Conservation (phyloP, 345 rosid species). For the Mercurialis annua region DNA sequence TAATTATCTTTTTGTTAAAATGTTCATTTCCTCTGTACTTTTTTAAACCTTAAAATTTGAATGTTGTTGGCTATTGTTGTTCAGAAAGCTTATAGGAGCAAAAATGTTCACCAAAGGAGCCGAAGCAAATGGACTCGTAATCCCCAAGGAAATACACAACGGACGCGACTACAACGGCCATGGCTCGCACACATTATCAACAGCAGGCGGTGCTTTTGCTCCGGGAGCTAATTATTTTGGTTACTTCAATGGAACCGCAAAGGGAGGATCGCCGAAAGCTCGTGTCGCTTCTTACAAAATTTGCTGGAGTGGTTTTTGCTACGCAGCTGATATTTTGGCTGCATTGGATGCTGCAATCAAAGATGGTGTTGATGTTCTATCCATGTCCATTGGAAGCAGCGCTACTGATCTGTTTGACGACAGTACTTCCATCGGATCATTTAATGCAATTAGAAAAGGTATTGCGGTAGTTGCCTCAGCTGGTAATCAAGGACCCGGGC, state of each 20-base stretch:
- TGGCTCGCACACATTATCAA: slow-evolving; percentile 37
- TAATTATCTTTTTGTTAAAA: not conserved
- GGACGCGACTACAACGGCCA: slow-evolving; percentile 32
- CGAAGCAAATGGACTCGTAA: not conserved
- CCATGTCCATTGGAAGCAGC: slow-evolving; percentile 38
- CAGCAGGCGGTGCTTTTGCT: slow-evolving; percentile 26
- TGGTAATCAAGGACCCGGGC: slow-evolving; percentile 11
- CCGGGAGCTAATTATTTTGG: slow-evolving; percentile 23
- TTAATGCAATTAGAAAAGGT: slow-evolving; percentile 10
- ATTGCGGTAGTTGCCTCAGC: slow-evolving; percentile 8
- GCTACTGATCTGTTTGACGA: not conserved
- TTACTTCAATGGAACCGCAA: slow-evolving; percentile 50
- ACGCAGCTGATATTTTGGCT: slow-evolving; percentile 47
- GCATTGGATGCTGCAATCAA: slow-evolving; percentile 48
- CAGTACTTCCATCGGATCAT: not conserved
- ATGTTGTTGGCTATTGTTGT: not conserved
- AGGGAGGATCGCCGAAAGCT: slow-evolving; percentile 58
- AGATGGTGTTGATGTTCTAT: slow-evolving; percentile 53
- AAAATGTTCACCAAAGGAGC: slow-evolving; percentile 21
- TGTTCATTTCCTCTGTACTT: not conserved
- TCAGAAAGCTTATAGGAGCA: slow-evolving; percentile 28
- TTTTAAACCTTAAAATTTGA: not conserved
- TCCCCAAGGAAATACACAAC: not conserved
- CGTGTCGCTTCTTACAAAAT: slow-evolving; percentile 54
- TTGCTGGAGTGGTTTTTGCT: slow-evolving; percentile 44